Base-by-base conservation (phyloP, 805 yeast species). In the Yamadazyma olivae region DNA sequence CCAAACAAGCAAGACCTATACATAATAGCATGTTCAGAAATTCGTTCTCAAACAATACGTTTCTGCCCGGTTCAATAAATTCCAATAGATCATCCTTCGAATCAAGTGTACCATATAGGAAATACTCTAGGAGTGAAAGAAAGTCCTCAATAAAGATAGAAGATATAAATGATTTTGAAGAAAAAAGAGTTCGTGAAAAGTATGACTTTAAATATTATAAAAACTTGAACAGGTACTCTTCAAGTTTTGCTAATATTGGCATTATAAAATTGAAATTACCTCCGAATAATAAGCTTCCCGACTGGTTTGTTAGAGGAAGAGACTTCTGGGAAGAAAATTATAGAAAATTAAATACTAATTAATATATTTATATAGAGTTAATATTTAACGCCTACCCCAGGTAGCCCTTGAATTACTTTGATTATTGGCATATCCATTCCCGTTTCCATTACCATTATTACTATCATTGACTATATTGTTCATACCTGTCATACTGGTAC, bases 251-350 rank as follows among this genome's bases (percentile, higher is more conserved):
- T 30, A 61, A 61, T 43, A 65, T 64, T n/a, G 60, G 64, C 13
- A 53, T 55, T 20, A 59, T 74, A 26, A 63, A 60, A 45, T 51
- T 79, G 36, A 64, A 62, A 33, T 67, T 84, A 5, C 95, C 95
- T 0, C 62, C 70, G 6, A 88, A 80, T 33, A 58, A 67, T 9
- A 64, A 71, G 27, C 64, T 88, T n/a, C 95, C 95, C 0, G 63
- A 54, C 1, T 88, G 96, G 96, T 85, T 86, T 48, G 64, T 64
- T 15, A 56, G 61, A 20, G 84, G 83, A 39, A 57, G 90, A 40
- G 74, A 78, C 41, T 51, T 64, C 36, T 85, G 91, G 95, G 89
- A 83, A 46, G 59, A 56, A 31, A 69, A 56, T n/a, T 54, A 44
- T 38, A 33, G 34, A 24, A 32, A 24, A 26, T 18, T 41, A 5